phyloP scores from a whole-genome alignment of 2,329 filamentous ascomycete species.

The Diaporthe batatas region DNA sequence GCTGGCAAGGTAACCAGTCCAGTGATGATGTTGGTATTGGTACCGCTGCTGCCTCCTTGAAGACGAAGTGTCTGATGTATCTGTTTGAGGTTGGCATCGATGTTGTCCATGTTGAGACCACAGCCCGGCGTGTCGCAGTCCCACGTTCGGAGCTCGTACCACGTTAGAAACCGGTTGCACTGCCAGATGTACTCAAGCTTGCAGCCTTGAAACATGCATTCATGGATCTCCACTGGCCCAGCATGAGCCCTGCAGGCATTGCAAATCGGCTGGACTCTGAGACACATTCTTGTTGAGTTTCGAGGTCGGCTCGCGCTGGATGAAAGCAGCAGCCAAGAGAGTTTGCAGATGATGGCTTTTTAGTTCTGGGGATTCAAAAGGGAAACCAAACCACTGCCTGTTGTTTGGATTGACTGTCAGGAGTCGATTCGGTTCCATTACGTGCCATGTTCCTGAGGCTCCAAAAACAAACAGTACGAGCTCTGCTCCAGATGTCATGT shows the following conservation, averaged over 20 bases:
- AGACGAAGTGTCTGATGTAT: neutral
- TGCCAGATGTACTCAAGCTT: neutral
- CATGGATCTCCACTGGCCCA: neutral
- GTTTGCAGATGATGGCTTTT: neutral
- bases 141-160: neutral
- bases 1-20: neutral
- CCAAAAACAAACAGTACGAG: neutral
- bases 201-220: neutral
- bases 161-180: neutral
- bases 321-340: neutral
- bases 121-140: neutral
- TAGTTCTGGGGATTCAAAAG: neutral
- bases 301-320: neutral
- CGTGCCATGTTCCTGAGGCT: neutral
- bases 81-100: neutral
- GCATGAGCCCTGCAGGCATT: neutral
- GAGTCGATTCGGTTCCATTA: too few relatives aligned
- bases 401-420: neutral
- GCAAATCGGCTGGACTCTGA: neutral
- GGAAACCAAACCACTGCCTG: neutral
- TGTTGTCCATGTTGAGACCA: neutral
- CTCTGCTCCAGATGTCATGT: too few relatives aligned
- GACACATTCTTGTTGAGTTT: neutral
- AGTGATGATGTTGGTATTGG: neutral
- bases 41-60: neutral